Percentiles rank a stretch among this genome's conserved stretches.
phyloP scores from a whole-genome alignment of 805 yeast genomes.

The Metschnikowia bowlesiae region DNA sequence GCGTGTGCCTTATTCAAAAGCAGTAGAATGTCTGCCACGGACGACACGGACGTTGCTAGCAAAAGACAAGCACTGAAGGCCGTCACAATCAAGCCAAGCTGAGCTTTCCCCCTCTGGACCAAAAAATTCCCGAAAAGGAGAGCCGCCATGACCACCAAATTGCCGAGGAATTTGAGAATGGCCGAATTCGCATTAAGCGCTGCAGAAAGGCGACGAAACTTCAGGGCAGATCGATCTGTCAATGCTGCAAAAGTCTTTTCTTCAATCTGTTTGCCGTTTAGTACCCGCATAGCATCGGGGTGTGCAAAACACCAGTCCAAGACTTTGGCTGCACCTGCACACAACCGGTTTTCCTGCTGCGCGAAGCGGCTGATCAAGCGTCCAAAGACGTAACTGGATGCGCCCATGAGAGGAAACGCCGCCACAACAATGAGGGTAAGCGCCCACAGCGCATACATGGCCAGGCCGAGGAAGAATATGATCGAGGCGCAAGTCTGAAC shows the following conservation, averaged over 20 bases:
- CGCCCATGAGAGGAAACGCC: conserved; percentile 62
- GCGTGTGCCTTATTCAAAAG: conserved; percentile 68
- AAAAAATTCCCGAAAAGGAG: conserved; percentile 85
- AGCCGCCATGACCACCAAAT: conserved; percentile 82
- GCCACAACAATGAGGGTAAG: conserved; percentile 75
- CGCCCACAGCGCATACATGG: conserved; percentile 80
- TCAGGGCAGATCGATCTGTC: conserved; percentile 31
- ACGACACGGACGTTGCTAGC: conserved; percentile 58
- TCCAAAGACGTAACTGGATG: conserved; percentile 48
- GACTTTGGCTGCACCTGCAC: conserved; percentile 54
- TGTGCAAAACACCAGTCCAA: conserved; percentile 68
- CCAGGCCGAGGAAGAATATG: conserved; percentile 52
- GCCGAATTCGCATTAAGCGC: conserved; percentile 55
- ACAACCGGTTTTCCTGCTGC: conserved; percentile 49
- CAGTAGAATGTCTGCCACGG: conserved; percentile 53
- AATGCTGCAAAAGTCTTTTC: conserved; percentile 35
- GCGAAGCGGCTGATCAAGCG: conserved; percentile 47
- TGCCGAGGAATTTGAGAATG: conserved; percentile 49
- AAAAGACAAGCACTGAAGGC: conserved; percentile 79
- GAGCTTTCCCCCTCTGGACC: conserved; percentile 47
- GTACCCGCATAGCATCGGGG: conserved; percentile 56
- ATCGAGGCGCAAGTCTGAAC: conserved; percentile 52
- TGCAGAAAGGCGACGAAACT: conserved; percentile 42
- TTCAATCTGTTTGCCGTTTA: conserved; percentile 56
- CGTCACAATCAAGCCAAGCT: conserved; percentile 66